Conservation (phyloP, 1,139 yeast species). For the Candida gigantensis region DNA sequence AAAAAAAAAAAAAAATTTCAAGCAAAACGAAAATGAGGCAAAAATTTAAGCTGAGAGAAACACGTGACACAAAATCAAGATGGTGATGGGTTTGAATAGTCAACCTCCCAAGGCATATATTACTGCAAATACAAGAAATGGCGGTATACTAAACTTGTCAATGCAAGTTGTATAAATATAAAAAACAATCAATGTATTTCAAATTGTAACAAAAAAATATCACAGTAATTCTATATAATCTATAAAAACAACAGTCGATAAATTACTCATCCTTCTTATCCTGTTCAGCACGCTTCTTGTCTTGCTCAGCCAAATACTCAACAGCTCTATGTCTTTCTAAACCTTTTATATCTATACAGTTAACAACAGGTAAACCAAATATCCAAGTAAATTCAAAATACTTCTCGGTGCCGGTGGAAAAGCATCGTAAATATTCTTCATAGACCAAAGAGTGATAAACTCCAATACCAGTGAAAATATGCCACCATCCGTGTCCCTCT, state of each 20-base stretch:
- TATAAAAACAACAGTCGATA: background rate
- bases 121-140: too few species aligned
- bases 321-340: slow-evolving; percentile 25
- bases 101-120: too few species aligned
- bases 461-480: slow-evolving; percentile 79
- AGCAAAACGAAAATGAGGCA: background rate
- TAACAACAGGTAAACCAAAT: slow-evolving; percentile 37
- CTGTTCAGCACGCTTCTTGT: too few species aligned
- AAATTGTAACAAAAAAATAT: too few species aligned
- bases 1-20: background rate
- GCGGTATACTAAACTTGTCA: too few species aligned
- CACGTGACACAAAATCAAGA: too few species aligned
- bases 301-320: slow-evolving; percentile 22
- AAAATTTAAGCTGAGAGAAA: too few species aligned
- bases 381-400: slow-evolving; percentile 57
- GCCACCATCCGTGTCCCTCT: slow-evolving; percentile 99
- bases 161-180: too few species aligned
- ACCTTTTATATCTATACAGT: slow-evolving; percentile 32
- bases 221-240: background rate
- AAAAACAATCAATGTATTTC: too few species aligned
- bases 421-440: slow-evolving; percentile 68
- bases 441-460: slow-evolving; percentile 60
- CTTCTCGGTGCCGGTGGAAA: slow-evolving; percentile 52
- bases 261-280: too few species aligned
- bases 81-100: too few species aligned